phyloP scores from a whole-genome alignment of 208 protist species.

The Phytomonas sp. region DNA sequence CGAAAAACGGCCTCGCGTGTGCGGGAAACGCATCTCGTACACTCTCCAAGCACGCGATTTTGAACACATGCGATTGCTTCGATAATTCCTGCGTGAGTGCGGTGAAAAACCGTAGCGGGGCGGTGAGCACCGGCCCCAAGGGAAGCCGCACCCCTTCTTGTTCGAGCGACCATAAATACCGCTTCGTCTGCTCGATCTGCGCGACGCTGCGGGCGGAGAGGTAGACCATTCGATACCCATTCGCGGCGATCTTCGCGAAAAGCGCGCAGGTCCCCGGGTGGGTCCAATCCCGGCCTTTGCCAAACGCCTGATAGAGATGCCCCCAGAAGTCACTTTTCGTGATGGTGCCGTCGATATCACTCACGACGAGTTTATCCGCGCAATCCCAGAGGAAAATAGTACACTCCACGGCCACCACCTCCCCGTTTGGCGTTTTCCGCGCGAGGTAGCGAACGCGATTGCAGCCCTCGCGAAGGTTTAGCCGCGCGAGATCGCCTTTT shows the following conservation, averaged over 20 bases:
- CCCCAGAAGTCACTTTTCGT: constrained; percentile 96
- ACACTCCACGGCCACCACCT: constrained; percentile 64
- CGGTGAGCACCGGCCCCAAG: constrained; percentile 82
- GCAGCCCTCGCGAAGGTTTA: constrained; percentile 80
- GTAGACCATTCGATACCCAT: constrained; percentile 94
- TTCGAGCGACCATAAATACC: constrained; percentile 74
- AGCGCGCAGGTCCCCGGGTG: constrained; percentile 92
- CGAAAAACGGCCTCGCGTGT: constrained; percentile 72
- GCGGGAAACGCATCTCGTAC: constrained; percentile 72
- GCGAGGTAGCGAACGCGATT: constrained; percentile 92
- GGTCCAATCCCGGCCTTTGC: constrained; percentile 90
- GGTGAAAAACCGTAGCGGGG: constrained; percentile 78
- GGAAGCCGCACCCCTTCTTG: constrained; percentile 75
- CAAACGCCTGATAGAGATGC: constrained; percentile 90
- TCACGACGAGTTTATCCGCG: constrained; percentile 92
- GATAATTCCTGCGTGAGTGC: constrained; percentile 86
- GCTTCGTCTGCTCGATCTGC: constrained; percentile 75
- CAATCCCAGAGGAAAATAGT: constrained; percentile 93
- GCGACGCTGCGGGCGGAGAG: constrained; percentile 84
- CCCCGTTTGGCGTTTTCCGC: constrained; percentile 39
- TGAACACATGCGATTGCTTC: constrained; percentile 88
- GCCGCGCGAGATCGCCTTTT: constrained; percentile 79
- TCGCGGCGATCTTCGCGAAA: constrained; percentile 90
- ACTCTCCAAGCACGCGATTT: constrained; percentile 74
- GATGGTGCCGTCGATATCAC: constrained; percentile 98